A percentile compares a stretch with the other conserved stretches of the same genome.
Evolutionary conservation across 1,284 basidiomycete genomes (phyloP).

Genomic region (Veloporphyrellus conicus): DNA sequence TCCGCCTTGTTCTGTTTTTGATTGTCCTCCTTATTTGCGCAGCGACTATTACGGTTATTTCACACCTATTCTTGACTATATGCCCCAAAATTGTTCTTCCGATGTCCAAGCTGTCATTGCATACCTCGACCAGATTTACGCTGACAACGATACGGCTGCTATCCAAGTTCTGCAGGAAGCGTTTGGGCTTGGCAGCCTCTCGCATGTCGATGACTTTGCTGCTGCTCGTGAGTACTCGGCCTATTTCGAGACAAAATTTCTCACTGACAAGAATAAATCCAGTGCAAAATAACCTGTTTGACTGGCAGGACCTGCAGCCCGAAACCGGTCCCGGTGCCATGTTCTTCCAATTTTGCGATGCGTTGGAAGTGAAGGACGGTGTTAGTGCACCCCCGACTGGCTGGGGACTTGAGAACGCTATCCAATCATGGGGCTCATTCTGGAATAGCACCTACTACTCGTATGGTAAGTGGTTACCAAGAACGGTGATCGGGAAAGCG

Average conservation of each 20-base stretch:
- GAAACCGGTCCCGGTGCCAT: constrained; percentile 31
- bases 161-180: constrained; percentile 51
- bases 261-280: constrained; percentile 5
- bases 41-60: constrained; percentile 71
- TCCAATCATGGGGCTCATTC: constrained; percentile 57
- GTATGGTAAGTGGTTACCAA: constrained; percentile 26
- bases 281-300: constrained; percentile 53
- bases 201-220: constrained; percentile 65
- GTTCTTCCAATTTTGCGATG: constrained; percentile 70
- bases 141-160: constrained; percentile 39
- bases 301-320: constrained; percentile 45
- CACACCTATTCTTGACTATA: constrained; percentile 62
- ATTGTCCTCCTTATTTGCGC: background rate
- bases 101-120: constrained; percentile 64
- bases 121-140: constrained; percentile 57
- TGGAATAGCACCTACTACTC: constrained; percentile 41
- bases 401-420: constrained; percentile 61
- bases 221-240: constrained; percentile 40
- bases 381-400: constrained; percentile 50
- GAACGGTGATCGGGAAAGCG: background rate
- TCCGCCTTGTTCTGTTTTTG: background rate
- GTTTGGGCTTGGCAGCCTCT: constrained; percentile 55
- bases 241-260: background rate
- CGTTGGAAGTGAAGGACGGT: constrained; percentile 65
- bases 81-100: constrained; percentile 70